Base-by-base conservation (phyloP, 1,284 basidiomycete genomes). In the Cutaneotrichosporon curvatum region DNA sequence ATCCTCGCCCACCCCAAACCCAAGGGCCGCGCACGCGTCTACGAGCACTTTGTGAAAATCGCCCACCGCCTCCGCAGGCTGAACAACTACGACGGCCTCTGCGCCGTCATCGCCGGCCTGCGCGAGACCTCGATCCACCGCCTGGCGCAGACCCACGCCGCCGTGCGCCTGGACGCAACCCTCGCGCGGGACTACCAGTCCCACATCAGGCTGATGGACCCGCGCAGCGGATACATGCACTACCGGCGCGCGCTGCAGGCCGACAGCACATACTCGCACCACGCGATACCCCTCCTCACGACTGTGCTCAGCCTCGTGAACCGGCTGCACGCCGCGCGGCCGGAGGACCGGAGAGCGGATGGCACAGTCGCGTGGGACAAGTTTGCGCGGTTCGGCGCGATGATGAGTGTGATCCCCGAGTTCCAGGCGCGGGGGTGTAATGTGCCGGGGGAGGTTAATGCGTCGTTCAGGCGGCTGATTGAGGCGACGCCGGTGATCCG, bases 71-170 rank as follows among this genome's bases (percentile, higher is more conserved):
- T 73, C 1, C 70, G 70, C 14, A 60, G 61, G n/a, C 41, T 71
- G 30, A 67, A 68, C 57, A 72, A 73, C 51, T 73, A 73, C 53
- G 67, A 70, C 39, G 61, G 64, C 7, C 58, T 71, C 0, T 67
- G 65, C 43, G 68, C 70, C 11, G 52, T 71, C 34, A 63, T 71
- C 10, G 61, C 70, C 3, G 71, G 70, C 4, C 50, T 73, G 45
- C 50, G 56, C 12, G 69, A 72, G 43, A 63, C 67, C n/a, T 65
- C 64, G 1, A 53, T 73, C 19, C 62, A 63, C 42, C 63, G 71
- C 12, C 56, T 73, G 12, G 38, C 45, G 7, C 47, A 57, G 41
- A 73, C 69, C 0, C 62, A 68, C 37, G 47, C 50, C 5, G 47
- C 65, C 1, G 59, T 71, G 8, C 51, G 56, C 12, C 37, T 62